Evolutionary conservation across 306 rosid genomes (phyloP).

Genomic region (Luffa aegyptiaca): DNA sequence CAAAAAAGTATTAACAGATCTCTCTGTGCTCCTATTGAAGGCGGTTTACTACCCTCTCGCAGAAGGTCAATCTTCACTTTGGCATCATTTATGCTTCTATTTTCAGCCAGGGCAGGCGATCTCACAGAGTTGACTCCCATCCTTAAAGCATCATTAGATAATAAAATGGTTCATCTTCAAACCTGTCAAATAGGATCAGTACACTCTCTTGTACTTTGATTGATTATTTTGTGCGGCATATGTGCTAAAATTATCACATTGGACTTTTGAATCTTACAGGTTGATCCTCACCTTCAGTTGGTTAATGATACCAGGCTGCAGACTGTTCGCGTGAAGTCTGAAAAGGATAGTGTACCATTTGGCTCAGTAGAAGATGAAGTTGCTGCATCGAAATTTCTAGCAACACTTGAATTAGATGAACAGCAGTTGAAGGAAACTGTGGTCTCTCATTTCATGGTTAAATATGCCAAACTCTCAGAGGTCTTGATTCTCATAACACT

Average conservation of each 20-base stretch:
- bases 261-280: slow-evolving; percentile 36
- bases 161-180: slow-evolving; percentile 35
- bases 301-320: slow-evolving; percentile 53
- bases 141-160: slow-evolving; percentile 44
- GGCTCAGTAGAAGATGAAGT: slow-evolving; percentile 61
- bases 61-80: slow-evolving; percentile 81
- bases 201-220: slow-evolving; percentile 9
- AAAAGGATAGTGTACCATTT: slow-evolving; percentile 26
- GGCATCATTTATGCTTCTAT: slow-evolving; percentile 76
- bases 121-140: slow-evolving; percentile 56
- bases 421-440: slow-evolving; percentile 55
- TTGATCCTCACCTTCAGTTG: slow-evolving; percentile 78
- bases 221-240: background rate
- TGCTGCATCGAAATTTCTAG: slow-evolving; percentile 47
- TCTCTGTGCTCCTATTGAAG: slow-evolving; percentile 33
- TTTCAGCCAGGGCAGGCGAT: slow-evolving; percentile 63
- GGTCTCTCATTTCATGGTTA: slow-evolving; percentile 49
- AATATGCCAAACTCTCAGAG: slow-evolving; percentile 65
- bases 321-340: slow-evolving; percentile 38
- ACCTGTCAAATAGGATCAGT: slow-evolving; percentile 8
- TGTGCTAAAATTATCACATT: slow-evolving; percentile 9
- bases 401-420: slow-evolving; percentile 42
- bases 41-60: slow-evolving; percentile 67
- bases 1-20: background rate
- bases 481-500: slow-evolving; percentile 27